Conservation (phyloP, 257 asterid species). For the Solanum chiquidenum region DNA sequence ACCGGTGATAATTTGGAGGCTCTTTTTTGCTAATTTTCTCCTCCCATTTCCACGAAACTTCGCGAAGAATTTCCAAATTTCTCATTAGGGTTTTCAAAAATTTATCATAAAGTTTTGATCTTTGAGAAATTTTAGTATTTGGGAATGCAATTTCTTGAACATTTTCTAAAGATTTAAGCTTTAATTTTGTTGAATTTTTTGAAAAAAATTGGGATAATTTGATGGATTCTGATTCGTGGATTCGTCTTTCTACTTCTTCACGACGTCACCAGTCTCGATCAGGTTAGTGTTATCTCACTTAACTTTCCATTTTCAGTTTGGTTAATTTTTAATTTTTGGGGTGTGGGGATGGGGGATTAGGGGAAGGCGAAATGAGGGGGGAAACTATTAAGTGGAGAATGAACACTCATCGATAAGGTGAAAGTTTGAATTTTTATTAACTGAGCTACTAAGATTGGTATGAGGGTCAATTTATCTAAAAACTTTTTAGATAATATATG, state of each 20-base stretch:
- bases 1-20: background rate
- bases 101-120: background rate
- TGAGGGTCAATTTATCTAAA: background rate
- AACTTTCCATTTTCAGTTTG: background rate
- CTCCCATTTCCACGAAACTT: background rate
- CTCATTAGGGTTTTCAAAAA: background rate
- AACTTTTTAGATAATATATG: background rate
- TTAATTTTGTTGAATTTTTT: background rate
- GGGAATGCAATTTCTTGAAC: background rate
- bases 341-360: background rate
- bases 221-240: constrained; percentile 82
- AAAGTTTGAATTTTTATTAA: background rate
- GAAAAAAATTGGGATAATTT: background rate
- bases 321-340: background rate
- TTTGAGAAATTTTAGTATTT: background rate
- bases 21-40: background rate
- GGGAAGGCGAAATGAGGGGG: background rate
- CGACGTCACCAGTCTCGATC: constrained; percentile 61
- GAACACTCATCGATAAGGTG: background rate
- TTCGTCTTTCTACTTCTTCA: constrained; percentile 34
- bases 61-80: background rate
- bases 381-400: background rate
- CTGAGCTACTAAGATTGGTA: background rate
- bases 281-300: constrained; percentile 31
- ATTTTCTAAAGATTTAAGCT: background rate